phyloP scores from a whole-genome alignment of 2,329 filamentous ascomycete species.

The Colletotrichum sp. region DNA sequence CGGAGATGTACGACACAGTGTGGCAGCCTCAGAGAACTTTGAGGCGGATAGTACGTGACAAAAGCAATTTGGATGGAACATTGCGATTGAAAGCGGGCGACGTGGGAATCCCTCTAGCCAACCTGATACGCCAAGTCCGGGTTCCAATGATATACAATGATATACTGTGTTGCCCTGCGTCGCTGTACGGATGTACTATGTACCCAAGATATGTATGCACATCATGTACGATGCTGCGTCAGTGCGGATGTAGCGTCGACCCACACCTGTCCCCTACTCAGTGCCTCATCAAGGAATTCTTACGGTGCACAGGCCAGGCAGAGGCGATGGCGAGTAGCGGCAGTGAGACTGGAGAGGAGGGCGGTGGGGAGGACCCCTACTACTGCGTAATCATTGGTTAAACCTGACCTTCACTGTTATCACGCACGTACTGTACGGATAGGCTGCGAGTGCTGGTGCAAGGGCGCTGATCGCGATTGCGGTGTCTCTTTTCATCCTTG shows the following conservation, averaged over 20 bases:
- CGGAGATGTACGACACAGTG: background rate
- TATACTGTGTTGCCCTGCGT: background rate
- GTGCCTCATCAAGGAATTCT: background rate
- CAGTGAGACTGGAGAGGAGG: background rate
- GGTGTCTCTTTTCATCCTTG: background rate
- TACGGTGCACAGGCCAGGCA: background rate
- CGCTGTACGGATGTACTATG: background rate
- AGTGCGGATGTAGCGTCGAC: background rate
- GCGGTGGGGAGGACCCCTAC: too few species aligned
- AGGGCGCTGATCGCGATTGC: background rate
- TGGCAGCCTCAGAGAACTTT: background rate
- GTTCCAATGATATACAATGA: background rate
- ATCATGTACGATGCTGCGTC: background rate
- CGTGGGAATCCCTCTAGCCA: background rate
- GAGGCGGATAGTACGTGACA: background rate
- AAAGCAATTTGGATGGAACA: background rate
- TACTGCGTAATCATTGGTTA: too few species aligned
- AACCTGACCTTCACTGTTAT: background rate
- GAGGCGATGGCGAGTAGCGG: background rate
- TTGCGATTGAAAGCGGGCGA: background rate
- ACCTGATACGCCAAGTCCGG: conserved; percentile 6
- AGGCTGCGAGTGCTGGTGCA: background rate
- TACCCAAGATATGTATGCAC: background rate
- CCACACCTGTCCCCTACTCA: background rate
- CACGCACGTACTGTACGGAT: background rate